Evolutionary conservation across 2,329 filamentous ascomycete species (phyloP), one percentile per base, ranked within the genome.

Genomic region (Xylaria multiplex): DNA sequence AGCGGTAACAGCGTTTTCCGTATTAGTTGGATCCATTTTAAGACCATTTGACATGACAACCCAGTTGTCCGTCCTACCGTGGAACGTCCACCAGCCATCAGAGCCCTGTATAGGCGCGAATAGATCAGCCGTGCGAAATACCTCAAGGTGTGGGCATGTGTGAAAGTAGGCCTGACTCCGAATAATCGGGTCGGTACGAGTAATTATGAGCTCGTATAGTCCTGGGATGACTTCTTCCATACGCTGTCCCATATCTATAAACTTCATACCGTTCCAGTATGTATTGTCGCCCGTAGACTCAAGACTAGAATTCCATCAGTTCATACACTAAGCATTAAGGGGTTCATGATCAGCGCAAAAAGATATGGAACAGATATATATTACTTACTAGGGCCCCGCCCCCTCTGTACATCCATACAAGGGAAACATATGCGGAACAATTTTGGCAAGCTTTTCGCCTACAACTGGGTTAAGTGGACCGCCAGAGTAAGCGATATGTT

Each of bases 11-110:
- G 72, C 75, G 19, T 81, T 79, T 75, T 78, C 81, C 59, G 78
- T 81, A n/a, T 72, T 81, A 1, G 75, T 80, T 3, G 80, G 79
- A 5, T 81, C 80, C 62, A 78, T 78, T 59, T 76, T 81, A 4
- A 80, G 78, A 1, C 79, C 79, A 43, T 79, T 81, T 46, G 81
- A 78, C 69, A 81, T 82, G 22, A 79, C 79, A 1, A 79, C 78
- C 70, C 73, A 74, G 59, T 74, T 74, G 42, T 75, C 72, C 2
- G 69, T 68, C 46, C 73, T 70, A 4, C 73, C 81, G 40, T 79
- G 81, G 64, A 82, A 82, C 69, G 74, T 77, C 71, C 76, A 76
- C 53, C 79, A 81, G 19, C 81, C 81, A 7, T 81, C 79, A 65
- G 72, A 74, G 19, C 77, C 81, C 42, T 75, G 71, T 6, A 76